Evolutionary conservation across 169 alveolate species (phyloP), one percentile per base, ranked within the genome.

Genomic region (Plasmodium coatneyi): DNA sequence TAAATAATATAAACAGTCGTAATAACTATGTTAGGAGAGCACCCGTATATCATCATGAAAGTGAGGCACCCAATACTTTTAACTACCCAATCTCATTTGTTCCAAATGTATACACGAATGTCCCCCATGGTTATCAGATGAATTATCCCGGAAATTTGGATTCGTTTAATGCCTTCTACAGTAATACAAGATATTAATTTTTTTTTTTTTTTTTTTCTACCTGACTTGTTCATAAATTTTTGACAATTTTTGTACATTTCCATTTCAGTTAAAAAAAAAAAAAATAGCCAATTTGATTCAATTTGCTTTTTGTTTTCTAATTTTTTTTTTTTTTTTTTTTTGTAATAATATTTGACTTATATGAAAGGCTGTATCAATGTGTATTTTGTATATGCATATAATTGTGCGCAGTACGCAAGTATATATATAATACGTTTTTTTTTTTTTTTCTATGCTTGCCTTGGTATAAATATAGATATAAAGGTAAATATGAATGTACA

Each of bases 91-190:
- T 87, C 9, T 87, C 93, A 5, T 87, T 87, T 87, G 87, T 87
- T 34, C 93, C 93, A 30, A 87, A 87, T 87, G 81, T 78, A 56
- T 87, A 87, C 34, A 30, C 93, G 25, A 87, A 87, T 56, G 81
- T 87, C 16, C 93, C 93, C 32, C 93, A 87, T 49, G 93, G 93
- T 6, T 87, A 78, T 87, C 93, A 87, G 72, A 22, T 87, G 43
- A 87, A 87, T 19, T 87, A 87, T 66, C 93, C 93, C 10, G 74
- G 74, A 56, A 78, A 78, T 54, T 32, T 87, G 71, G 93, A 87
- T n/a, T 74, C 89, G 3, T 87, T 87, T 79, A 87, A 87, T 87
- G 86, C 82, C 25, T 87, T 87, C 46, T 87, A 87, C 70, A 87
- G 46, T 71, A 87, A 87, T 46, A 72, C 93, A 36, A 52, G 93